Base-by-base conservation (phyloP, 139 green algal species). In the Nannochloris sp. region DNA sequence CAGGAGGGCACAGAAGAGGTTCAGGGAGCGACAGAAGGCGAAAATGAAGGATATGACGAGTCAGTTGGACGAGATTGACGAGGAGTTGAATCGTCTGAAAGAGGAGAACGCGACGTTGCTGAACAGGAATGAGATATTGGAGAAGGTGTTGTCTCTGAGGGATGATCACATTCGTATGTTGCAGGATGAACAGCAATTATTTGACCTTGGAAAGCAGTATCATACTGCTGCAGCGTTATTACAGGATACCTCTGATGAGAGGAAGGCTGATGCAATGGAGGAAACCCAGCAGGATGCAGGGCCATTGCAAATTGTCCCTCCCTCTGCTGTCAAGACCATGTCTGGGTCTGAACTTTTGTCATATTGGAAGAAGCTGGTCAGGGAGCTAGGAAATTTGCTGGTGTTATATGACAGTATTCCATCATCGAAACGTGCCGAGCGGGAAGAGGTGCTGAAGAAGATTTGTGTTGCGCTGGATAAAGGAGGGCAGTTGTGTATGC, bases 141-240 rank as follows among this genome's bases (percentile, higher is more conserved):
- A 84, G 48, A 83, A 84, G 63, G 67, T 84, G 48, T 62, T 84
- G 43, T 63, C 63, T 16, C 66, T 84, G 37, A 55, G 70, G 3
- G 75, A 72, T 48, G 69, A 78, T 53, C 71, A 78, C 60, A 78
- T 78, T 49, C 65, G 71, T 25, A 60, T 73, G 37, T 55, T 78
- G 36, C 71, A 78, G 59, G 65, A 78, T 30, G 71, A 78, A 55
- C 65, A 78, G 65, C 65, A 74, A 37, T 64, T 66, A 1, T 66
- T 66, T 31, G 60, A 66, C 20, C 33, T 66, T 37, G 60, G 60
- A 56, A 64, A 43, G 6, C 59, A 69, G 25, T 62, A 49, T 23
- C n/a, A 53, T 14, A 23, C 2, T 20, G n/a, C 17, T 23, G 16
- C 46, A 28, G n/a, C n/a, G 3, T 23, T 53, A 6, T 11, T 53